Base-by-base conservation (phyloP, 176 grass and related monocot genomes). In the Oryza longistaminata region DNA sequence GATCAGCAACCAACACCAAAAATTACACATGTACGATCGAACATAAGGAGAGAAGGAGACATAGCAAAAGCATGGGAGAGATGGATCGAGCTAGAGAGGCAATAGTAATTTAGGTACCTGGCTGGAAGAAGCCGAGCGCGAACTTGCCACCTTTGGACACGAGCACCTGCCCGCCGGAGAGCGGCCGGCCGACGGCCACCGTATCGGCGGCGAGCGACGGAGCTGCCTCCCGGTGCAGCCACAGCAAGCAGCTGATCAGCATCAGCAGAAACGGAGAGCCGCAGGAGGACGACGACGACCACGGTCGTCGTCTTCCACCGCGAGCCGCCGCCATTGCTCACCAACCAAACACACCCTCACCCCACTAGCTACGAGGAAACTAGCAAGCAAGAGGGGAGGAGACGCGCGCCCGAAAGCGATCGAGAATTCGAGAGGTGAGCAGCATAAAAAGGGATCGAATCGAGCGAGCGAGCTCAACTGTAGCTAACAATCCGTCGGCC, bases 61-160 rank as follows among this genome's bases (percentile, higher is more conserved):
- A 7, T 0, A 39, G 50, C 50, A 53, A 21, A 21, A 55, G 17
- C 16, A 55, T 55, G 52, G 17, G 0, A 22, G 55, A 21, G 55
- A 22, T 9, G 55, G 17, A 60, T 2, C 5, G 3, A 60, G 55
- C 12, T 5, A 17, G 16, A 26, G 1, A 0, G 34, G 34, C 0
- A 35, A 5, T 35, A 35, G 4, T 35, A 35, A 35, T 35, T 35
- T 6, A 49, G 21, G 77, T 60, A 89, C 88, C 82, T 76, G 88
- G 66, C 71, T 72, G 83, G 78, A 90, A 90, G 83, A 90, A 90
- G 8, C 88, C 88, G 50, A 90, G 78, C n/a, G 68, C 76, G 84
- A 90, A 87, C 80, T 87, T 90, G 84, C 84, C 88, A 9, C 74
- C 68, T 69, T 52, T 86, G 79, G 88, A 87, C 61, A 87, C 84